Evolutionary conservation across 148 eudicot genomes (phyloP).

Genomic region (Rhododendron ovatum): DNA sequence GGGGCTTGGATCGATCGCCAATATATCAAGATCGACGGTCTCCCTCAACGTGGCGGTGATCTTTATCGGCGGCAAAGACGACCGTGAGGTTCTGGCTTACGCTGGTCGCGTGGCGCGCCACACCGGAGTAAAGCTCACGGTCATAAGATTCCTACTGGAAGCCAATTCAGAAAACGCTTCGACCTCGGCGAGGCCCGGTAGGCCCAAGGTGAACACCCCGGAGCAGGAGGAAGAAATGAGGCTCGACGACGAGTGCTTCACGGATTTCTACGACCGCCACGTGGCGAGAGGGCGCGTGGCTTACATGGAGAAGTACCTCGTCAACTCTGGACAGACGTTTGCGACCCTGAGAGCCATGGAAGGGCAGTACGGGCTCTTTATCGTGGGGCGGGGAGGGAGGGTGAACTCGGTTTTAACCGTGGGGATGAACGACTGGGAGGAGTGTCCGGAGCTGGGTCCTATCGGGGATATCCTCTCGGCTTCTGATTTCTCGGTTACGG

Average conservation of each 20-base stretch:
- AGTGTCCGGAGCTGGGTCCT: slow-evolving; percentile 92
- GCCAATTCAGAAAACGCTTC: slow-evolving; percentile 35
- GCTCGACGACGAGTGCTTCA: slow-evolving; percentile 76
- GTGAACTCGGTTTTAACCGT: slow-evolving; percentile 71
- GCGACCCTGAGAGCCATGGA: slow-evolving; percentile 62
- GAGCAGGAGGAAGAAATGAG: slow-evolving; percentile 84
- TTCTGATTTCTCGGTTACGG: slow-evolving; percentile 61
- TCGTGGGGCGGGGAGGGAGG: slow-evolving; percentile 84
- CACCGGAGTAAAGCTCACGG: slow-evolving; percentile 73
- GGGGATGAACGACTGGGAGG: slow-evolving; percentile 98
- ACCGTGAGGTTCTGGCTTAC: slow-evolving; percentile 77
- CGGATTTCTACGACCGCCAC: slow-evolving; percentile 71
- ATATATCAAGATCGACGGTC: slow-evolving; percentile 31
- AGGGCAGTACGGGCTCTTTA: slow-evolving; percentile 71
- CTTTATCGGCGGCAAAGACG: slow-evolving; percentile 92
- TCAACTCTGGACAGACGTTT: slow-evolving; percentile 77
- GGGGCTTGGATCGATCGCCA: slow-evolving; percentile 58
- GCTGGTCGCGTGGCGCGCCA: slow-evolving; percentile 72
- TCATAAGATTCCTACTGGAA: slow-evolving; percentile 69
- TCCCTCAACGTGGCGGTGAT: slow-evolving; percentile 58
- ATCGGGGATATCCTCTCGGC: slow-evolving; percentile 82
- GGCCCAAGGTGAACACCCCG: slow-evolving; percentile 27
- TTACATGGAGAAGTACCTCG: slow-evolving; percentile 77
- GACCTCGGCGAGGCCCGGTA: slow-evolving; percentile 23
- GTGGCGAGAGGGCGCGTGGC: slow-evolving; percentile 75